Conservation (phyloP, 1,284 basidiomycete genomes). For the Ceratobasidium sp. region DNA sequence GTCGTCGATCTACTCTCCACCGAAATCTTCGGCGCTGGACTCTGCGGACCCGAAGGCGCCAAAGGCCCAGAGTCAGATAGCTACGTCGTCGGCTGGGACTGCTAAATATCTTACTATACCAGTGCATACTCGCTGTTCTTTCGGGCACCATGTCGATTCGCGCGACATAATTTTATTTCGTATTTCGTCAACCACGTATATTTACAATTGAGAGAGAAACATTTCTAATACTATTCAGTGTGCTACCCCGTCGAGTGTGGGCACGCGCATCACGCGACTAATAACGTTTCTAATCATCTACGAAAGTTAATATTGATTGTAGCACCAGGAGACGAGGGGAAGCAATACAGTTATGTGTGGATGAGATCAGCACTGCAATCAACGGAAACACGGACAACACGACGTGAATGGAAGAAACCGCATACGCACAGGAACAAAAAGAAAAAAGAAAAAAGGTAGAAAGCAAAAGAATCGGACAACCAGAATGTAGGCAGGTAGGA, state of each 20-base stretch:
- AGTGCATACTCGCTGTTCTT: no score
- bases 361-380: conserved; percentile 30
- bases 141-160: no score
- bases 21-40: conserved; percentile 73
- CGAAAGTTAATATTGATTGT: conserved; percentile 46
- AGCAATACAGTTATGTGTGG: conserved; percentile 45
- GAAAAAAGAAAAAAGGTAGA: conserved; percentile 40
- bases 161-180: no score
- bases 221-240: no score
- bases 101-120: conserved; percentile 41
- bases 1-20: conserved; percentile 81
- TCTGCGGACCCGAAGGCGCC: conserved; percentile 61
- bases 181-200: no score
- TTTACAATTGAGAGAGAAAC: no score
- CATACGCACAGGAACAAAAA: conserved; percentile 32
- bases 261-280: no score
- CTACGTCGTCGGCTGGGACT: conserved; percentile 52
- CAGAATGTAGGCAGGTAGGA: not conserved
- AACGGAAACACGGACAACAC: conserved; percentile 3
- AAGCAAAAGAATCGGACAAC: conserved; percentile 17
- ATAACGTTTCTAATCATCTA: conserved; percentile 27
- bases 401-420: not conserved
- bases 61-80: conserved; percentile 48
- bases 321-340: conserved; percentile 36
- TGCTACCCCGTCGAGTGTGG: no score